Evolutionary conservation across 116 monocot species (phyloP), one percentile per base, ranked within the genome.

Genomic region (Iris pallida): DNA sequence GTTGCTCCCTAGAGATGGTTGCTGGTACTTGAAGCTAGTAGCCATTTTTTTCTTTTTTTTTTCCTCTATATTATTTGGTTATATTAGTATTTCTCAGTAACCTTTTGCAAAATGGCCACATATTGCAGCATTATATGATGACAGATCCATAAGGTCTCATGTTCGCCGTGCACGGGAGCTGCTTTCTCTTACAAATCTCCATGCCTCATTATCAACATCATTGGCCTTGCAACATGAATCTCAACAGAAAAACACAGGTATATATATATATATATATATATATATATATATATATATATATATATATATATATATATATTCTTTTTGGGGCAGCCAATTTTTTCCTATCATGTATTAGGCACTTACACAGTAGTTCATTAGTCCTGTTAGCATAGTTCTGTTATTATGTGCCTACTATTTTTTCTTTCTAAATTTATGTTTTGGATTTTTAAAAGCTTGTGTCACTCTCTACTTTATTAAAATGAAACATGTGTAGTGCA

Each of bases 141-240:
- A 90, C 58, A 87, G 93, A 76, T 98, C 98, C 64, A 93, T 98
- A 60, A 88, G 98, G 76, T 82, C 90, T 74, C 98, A 98, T 66
- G 76, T 93, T 40, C 83, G 68, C 68, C 93, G 93, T 76, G 59
- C 88, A 8, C 76, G 98, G 20, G 98, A 98, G 55, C 74, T 98
- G 59, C 80, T 98, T 14, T 97, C 97, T 57, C 71, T 88, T 70
- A 81, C 93, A 71, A 83, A 69, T 68, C 58, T 82, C 53, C 88
- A 93, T 78, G 45, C 88, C 42, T 98, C 98, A 53, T 78, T 90
- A 44, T 93, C 98, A 51, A 93, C 98, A 69, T 71, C 73, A 16
- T 78, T 98, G 64, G 88, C 93, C 12, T 78, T 93, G 75, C 98
- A 98, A 74, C 83, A 90, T 64, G 98, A 98, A 66, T 6, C 68